phyloP scores from a whole-genome alignment of 345 rosid species.

The Bruguiera gymnorhiza region DNA sequence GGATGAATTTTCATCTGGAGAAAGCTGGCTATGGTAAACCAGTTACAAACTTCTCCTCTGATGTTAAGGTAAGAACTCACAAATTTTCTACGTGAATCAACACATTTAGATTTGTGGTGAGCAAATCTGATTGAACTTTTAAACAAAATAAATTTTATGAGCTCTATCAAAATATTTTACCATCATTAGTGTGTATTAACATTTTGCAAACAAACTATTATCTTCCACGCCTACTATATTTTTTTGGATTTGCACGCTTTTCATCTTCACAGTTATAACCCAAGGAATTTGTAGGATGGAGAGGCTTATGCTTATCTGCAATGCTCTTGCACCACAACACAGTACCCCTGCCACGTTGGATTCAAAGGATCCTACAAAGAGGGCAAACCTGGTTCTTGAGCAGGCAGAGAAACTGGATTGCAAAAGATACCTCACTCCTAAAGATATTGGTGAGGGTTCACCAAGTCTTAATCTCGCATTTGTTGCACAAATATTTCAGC shows the following conservation, averaged over 20 bases:
- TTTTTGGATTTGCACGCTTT: neutral
- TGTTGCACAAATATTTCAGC: slow-evolving; percentile 93
- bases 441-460: slow-evolving; percentile 94
- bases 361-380: slow-evolving; percentile 56
- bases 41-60: slow-evolving; percentile 92
- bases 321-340: slow-evolving; percentile 88
- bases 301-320: slow-evolving; percentile 91
- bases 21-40: slow-evolving; percentile 72
- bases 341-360: slow-evolving; percentile 50
- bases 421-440: slow-evolving; percentile 74
- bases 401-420: slow-evolving; percentile 98
- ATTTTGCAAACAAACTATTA: neutral
- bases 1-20: too few species aligned
- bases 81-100: slow-evolving; percentile 3
- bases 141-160: neutral
- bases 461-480: slow-evolving; percentile 96
- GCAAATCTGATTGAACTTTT: neutral
- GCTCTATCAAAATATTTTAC: too few species aligned
- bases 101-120: slow-evolving; percentile 7
- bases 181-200: neutral
- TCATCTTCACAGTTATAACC: slow-evolving; percentile 7
- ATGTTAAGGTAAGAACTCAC: slow-evolving; percentile 69
- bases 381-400: slow-evolving; percentile 80
- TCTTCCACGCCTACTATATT: neutral
- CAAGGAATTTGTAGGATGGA: slow-evolving; percentile 64